Evolutionary conservation across 495 filamentous ascomycete genomes (phyloP).

Genomic region (Tuber magnatum): DNA sequence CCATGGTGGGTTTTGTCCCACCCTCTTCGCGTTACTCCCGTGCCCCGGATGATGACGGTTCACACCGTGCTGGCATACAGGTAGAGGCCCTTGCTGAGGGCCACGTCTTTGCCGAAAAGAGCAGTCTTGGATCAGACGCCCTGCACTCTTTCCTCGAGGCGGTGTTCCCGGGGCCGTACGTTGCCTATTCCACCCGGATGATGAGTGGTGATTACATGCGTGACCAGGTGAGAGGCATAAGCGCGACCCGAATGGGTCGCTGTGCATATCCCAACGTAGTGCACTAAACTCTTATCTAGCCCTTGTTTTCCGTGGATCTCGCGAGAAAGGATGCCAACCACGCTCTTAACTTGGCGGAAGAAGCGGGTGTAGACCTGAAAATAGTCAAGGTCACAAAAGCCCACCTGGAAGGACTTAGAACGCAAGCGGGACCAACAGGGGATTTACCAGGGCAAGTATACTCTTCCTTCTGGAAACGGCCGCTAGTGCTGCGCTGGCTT

Average conservation of each 20-base stretch:
- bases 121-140: conserved; percentile 62
- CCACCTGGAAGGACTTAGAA: conserved; percentile 63
- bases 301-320: conserved; percentile 78
- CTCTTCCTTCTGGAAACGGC: not conserved
- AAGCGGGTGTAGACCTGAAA: conserved; percentile 56
- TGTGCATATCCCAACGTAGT: not conserved
- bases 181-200: conserved; percentile 70
- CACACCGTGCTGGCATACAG: not conserved
- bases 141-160: conserved; percentile 61
- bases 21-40: not conserved
- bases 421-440: conserved; percentile 63
- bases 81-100: conserved; percentile 65
- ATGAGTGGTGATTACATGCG: conserved; percentile 63
- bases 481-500: not conserved
- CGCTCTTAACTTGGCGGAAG: conserved; percentile 59
- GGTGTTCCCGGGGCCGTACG: conserved; percentile 54
- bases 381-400: conserved; percentile 60
- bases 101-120: conserved; percentile 69
- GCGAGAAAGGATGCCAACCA: conserved; percentile 80
- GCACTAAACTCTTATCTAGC: conserved; percentile 39
- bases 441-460: conserved; percentile 58
- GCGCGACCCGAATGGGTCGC: conserved; percentile 42
- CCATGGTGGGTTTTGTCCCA: conserved; percentile 52
- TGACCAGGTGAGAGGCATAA: conserved; percentile 47
- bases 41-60: not conserved